These are phyloP conservation scores for Groenewaldozyma sp. DNA, from an alignment of 1,139 yeast genomes.

Conservation along the genomic window DNA sequence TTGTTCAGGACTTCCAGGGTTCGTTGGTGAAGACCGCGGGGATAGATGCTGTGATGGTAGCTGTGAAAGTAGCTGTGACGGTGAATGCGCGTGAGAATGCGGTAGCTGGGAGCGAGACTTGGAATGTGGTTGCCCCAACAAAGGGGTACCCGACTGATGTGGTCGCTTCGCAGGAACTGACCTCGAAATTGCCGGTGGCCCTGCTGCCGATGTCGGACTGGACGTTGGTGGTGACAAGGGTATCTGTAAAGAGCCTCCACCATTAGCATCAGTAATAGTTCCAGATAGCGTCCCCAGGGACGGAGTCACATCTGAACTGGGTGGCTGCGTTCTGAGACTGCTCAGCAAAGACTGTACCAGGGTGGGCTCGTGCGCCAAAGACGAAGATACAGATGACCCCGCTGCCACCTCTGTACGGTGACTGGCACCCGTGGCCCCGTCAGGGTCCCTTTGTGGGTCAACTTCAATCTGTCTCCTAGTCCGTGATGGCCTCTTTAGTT, in stretches of 20 bases:
- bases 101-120: conserved; percentile 1
- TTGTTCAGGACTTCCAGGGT: background rate
- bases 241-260: too few relatives aligned
- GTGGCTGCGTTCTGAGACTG: background rate
- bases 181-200: too few relatives aligned
- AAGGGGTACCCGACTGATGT: too few relatives aligned
- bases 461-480: conserved; percentile 1
- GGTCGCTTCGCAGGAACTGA: too few relatives aligned
- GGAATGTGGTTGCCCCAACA: too few relatives aligned
- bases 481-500: conserved; percentile 18
- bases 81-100: conserved; percentile 1
- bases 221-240: too few relatives aligned
- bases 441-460: background rate
- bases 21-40: background rate
- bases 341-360: background rate
- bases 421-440: background rate
- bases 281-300: background rate
- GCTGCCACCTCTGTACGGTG: background rate
- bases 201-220: too few relatives aligned
- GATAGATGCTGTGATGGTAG: conserved; percentile 16
- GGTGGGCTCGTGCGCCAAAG: too few relatives aligned
- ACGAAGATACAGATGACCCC: too few relatives aligned
- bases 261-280: background rate
- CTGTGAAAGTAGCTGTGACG: conserved; percentile 7
- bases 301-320: too few relatives aligned